Evolutionary conservation across 768 basidiomycete species (phyloP).

Genomic region (Kondoa subrosea): DNA sequence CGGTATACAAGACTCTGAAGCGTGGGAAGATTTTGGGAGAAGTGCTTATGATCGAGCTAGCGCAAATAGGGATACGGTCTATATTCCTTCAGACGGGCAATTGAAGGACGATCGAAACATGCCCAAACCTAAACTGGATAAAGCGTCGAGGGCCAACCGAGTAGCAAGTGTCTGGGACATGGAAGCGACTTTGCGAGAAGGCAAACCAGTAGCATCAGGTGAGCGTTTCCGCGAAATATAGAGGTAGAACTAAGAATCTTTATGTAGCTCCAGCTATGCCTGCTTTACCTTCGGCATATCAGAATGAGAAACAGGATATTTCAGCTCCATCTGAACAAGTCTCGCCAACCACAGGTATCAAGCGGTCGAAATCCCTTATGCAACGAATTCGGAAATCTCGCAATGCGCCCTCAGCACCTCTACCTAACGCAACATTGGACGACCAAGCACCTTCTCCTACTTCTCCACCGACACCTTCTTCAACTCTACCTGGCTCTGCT

Average conservation of each 20-base stretch:
- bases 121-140: not conserved
- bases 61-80: not conserved
- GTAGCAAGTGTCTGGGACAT: slow-evolving; percentile 4
- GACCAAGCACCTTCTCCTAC: not conserved
- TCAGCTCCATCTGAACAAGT: not conserved
- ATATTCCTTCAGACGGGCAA: not conserved
- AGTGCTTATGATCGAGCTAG: not conserved
- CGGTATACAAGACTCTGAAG: slow-evolving; percentile 6
- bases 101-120: not conserved
- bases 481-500: not conserved
- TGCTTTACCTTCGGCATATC: not conserved
- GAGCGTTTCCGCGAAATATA: no score
- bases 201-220: not conserved
- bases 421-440: no score
- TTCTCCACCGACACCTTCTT: not conserved
- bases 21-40: slow-evolving; percentile 5
- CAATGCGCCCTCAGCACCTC: not conserved
- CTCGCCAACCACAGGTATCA: not conserved
- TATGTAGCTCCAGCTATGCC: not conserved
- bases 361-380: slow-evolving; percentile 4
- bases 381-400: slow-evolving; percentile 6
- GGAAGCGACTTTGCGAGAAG: not conserved
- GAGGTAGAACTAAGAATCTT: no score
- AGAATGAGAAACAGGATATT: not conserved
- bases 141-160: not conserved